These are phyloP conservation scores for Candida manassasensis DNA, from an alignment of 805 yeast species.

Conservation along the genomic window DNA sequence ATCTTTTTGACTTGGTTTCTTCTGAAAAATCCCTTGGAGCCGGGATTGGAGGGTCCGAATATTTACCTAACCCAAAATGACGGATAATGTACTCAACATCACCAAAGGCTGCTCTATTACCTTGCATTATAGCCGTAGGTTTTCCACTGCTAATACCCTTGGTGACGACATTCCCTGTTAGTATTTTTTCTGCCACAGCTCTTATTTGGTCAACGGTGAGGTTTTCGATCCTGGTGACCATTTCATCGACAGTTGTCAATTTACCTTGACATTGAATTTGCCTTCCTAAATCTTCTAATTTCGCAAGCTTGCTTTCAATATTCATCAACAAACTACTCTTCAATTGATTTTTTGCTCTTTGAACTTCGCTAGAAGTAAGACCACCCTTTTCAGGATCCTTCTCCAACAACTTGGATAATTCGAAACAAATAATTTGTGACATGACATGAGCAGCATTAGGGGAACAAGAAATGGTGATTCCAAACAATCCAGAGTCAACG, in stretches of 20 bases:
- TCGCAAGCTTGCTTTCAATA: conserved; percentile 88
- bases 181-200: conserved; percentile 67
- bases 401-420: conserved; percentile 33
- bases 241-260: conserved; percentile 70
- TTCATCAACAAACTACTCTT: conserved; percentile 87
- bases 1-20: conserved; percentile 11
- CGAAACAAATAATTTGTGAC: conserved; percentile 66
- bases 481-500: conserved; percentile 87
- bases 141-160: conserved; percentile 44
- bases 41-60: conserved; percentile 15
- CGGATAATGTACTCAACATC: conserved; percentile 65
- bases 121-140: conserved; percentile 89
- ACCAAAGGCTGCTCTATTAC: conserved; percentile 79
- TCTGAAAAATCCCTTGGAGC: conserved; percentile 16
- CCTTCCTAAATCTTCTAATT: conserved; percentile 91
- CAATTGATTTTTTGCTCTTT: conserved; percentile 88
- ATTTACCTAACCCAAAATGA: conserved; percentile 68
- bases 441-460: conserved; percentile 83
- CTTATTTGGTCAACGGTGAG: conserved; percentile 66
- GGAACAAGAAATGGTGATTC: conserved; percentile 76
- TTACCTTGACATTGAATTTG: conserved; percentile 83
- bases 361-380: conserved; percentile 66
- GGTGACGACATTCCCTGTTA: conserved; percentile 61
- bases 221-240: conserved; percentile 70
- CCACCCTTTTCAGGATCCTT: conserved; percentile 44